A percentile compares a stretch with the other conserved stretches of the same genome.
Conservation (phyloP, 306 rosid species). For the Pachyrhizus erosus region DNA sequence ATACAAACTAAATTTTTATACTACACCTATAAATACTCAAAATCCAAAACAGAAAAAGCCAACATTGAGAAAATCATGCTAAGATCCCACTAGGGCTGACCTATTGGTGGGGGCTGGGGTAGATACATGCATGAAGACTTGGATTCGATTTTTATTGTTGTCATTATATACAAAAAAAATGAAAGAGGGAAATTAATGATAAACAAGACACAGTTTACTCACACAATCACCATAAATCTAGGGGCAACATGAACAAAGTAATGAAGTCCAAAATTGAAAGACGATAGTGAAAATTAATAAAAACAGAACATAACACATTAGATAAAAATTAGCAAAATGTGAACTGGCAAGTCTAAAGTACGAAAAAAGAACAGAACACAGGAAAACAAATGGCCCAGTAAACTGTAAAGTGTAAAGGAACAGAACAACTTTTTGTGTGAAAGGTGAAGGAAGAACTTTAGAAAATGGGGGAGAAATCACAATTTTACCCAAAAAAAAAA, state of each 20-base stretch:
- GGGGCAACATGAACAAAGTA: neutral
- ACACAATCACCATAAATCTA: neutral
- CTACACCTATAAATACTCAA: neutral
- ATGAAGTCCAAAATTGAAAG: neutral
- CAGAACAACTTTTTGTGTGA: neutral
- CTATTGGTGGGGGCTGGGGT: too few relatives aligned
- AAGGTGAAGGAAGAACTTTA: neutral
- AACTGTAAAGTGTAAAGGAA: neutral
- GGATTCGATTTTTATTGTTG: too few relatives aligned
- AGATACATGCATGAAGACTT: too few relatives aligned
- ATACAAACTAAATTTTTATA: neutral
- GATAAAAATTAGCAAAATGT: neutral
- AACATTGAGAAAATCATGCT: neutral
- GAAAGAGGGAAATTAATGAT: neutral
- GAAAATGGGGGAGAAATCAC: neutral
- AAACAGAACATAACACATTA: neutral
- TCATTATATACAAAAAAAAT: too few relatives aligned
- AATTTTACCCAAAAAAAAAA: neutral
- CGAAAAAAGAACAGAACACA: neutral
- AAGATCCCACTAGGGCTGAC: neutral
- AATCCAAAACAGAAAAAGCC: neutral
- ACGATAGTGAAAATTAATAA: neutral
- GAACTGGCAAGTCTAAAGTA: neutral
- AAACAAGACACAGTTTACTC: neutral
- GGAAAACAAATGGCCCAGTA: neutral